A percentile compares a stretch with the other conserved stretches of the same genome.
These are phyloP conservation scores for Xerocomus brunneocitrinus DNA, from an alignment of 768 basidiomycete genomes.

Conservation along the genomic window DNA sequence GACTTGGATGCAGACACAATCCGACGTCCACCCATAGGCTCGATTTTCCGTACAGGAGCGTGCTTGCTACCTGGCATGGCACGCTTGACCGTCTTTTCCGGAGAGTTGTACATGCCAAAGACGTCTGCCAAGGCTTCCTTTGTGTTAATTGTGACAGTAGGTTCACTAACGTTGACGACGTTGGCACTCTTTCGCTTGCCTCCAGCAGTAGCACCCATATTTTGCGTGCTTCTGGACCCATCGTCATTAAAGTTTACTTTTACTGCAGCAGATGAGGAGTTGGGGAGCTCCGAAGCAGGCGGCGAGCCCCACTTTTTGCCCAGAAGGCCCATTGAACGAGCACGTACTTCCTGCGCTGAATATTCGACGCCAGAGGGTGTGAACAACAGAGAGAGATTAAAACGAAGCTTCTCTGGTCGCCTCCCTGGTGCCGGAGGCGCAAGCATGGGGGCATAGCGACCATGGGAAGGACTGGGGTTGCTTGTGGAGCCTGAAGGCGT, in stretches of 20 bases:
- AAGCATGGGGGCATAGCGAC: constrained; percentile 69
- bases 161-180: constrained; percentile 50
- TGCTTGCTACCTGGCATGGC: constrained; percentile 63
- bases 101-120: constrained; percentile 94
- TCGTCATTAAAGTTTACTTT: constrained; percentile 61
- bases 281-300: constrained; percentile 37
- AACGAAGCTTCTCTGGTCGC: constrained; percentile 66
- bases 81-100: constrained; percentile 64
- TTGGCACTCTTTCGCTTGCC: constrained; percentile 42
- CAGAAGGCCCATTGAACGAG: constrained; percentile 74
- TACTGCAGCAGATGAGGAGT: constrained; percentile 33
- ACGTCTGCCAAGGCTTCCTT: constrained; percentile 93
- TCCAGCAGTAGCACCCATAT: constrained; percentile 30
- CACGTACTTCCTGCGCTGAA: constrained; percentile 78
- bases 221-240: constrained; percentile 42
- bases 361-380: constrained; percentile 79
- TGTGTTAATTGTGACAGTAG: constrained; percentile 94
- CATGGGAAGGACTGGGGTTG: constrained; percentile 29
- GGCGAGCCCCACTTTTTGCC: constrained; percentile 84
- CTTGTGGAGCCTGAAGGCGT: constrained; percentile 37
- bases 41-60: constrained; percentile 64
- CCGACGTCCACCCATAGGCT: constrained; percentile 42
- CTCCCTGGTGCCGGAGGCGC: constrained; percentile 64
- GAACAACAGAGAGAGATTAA: constrained; percentile 65
- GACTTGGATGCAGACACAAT: constrained; percentile 22